These are phyloP conservation scores for Hyphodiscus hymeniophilus DNA, from an alignment of 495 filamentous ascomycete species.

Conservation along the genomic window DNA sequence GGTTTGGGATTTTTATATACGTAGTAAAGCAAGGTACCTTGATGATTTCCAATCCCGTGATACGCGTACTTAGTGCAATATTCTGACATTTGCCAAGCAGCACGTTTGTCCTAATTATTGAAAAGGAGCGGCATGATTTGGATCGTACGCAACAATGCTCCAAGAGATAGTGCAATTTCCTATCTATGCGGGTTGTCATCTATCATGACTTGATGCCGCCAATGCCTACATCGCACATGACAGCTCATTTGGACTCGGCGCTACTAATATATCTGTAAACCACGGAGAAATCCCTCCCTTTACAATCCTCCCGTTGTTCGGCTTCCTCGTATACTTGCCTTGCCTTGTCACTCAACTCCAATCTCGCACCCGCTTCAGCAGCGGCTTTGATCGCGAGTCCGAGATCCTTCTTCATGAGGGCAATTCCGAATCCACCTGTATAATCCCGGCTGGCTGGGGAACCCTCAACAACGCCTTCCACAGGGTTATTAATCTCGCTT, in stretches of 20 bases:
- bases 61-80: too few species aligned
- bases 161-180: not conserved
- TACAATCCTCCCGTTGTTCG: constrained; percentile 49
- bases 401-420: constrained; percentile 80
- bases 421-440: constrained; percentile 72
- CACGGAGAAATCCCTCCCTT: constrained; percentile 76
- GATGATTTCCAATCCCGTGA: too few species aligned
- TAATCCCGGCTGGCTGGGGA: constrained; percentile 70
- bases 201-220: not conserved
- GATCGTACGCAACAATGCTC: too few species aligned
- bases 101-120: too few species aligned
- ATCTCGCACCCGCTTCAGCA: constrained; percentile 51
- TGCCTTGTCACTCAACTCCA: constrained; percentile 58
- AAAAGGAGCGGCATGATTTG: too few species aligned
- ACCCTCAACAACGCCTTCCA: constrained; percentile 69
- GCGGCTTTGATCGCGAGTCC: constrained; percentile 67
- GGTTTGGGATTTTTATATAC: too few species aligned
- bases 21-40: too few species aligned
- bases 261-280: constrained; percentile 65
- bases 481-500: constrained; percentile 86
- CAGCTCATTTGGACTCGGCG: constrained; percentile 6
- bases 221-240: not conserved
- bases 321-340: constrained; percentile 58
- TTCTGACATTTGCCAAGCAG: too few species aligned
- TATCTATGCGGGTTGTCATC: not conserved